phyloP scores from a whole-genome alignment of 129 eudicot genomes.

The Flaveria bidentis region DNA sequence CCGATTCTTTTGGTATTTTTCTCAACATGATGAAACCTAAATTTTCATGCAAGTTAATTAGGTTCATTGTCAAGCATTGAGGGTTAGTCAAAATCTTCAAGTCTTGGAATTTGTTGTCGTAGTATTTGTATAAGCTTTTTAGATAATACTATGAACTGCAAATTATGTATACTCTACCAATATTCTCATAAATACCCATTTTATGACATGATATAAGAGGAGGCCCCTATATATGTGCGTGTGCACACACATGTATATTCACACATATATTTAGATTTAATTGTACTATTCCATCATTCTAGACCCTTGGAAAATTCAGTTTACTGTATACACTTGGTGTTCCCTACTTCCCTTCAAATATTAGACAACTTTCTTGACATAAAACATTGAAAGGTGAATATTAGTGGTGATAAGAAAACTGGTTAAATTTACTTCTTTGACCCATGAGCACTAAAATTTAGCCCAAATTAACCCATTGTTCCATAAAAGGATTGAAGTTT shows the following conservation, averaged over 20 bases:
- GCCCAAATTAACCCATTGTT: neutral
- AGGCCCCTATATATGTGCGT: neutral
- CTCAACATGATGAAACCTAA: conserved; percentile 16
- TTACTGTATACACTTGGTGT: too few relatives aligned
- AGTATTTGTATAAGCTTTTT: neutral
- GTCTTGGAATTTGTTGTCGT: neutral
- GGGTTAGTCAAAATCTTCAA: neutral
- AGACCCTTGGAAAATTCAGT: too few relatives aligned
- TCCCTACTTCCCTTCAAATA: too few relatives aligned
- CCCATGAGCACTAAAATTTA: neutral
- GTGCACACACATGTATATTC: too few relatives aligned
- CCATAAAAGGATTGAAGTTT: neutral
- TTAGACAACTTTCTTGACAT: too few relatives aligned
- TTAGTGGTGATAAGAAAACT: too few relatives aligned
- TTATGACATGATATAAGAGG: neutral
- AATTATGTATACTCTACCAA: neutral
- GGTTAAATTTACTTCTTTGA: neutral
- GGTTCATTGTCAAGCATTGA: neutral
- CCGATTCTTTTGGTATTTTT: neutral
- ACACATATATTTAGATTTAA: too few relatives aligned
- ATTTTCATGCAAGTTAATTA: neutral
- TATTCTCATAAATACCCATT: neutral
- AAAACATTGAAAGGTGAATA: too few relatives aligned
- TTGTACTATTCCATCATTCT: too few relatives aligned
- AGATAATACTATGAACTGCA: neutral